Evolutionary conservation across 1,284 basidiomycete genomes (phyloP).

Genomic region (Gymnopus androsaceus): DNA sequence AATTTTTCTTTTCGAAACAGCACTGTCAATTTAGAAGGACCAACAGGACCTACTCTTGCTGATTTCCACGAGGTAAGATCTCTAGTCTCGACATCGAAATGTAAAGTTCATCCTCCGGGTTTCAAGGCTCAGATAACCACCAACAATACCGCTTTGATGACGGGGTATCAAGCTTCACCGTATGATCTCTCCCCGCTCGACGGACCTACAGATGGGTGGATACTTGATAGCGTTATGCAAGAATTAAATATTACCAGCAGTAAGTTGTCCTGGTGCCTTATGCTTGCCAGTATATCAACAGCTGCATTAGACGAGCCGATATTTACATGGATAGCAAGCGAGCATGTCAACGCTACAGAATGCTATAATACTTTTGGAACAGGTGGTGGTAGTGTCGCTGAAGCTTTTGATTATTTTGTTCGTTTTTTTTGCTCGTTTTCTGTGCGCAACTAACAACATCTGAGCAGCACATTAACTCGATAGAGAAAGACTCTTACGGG

Average conservation of each 20-base stretch:
- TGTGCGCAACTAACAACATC: not conserved
- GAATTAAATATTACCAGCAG: slow-evolving; percentile 13
- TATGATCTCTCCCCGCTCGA: slow-evolving; percentile 2
- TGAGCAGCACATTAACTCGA: slow-evolving; percentile 15
- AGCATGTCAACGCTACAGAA: slow-evolving; percentile 10
- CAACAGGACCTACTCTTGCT: slow-evolving; percentile 6
- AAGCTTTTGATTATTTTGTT: slow-evolving; percentile 14
- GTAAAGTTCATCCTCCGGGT: not conserved
- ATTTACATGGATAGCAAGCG: slow-evolving; percentile 12
- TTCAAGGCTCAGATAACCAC: slow-evolving; percentile 4
- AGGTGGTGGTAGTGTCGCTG: slow-evolving; percentile 1
- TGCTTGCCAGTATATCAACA: not conserved
- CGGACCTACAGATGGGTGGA: slow-evolving; percentile 12
- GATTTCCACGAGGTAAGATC: slow-evolving; percentile 14
- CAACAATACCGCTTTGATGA: slow-evolving; percentile 13
- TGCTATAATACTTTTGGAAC: slow-evolving; percentile 6
- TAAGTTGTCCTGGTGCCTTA: not conserved
- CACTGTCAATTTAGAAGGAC: slow-evolving; percentile 2
- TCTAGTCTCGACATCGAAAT: not conserved
- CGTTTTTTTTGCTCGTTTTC: not conserved
- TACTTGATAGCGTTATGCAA: slow-evolving; percentile 11
- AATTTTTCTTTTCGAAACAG: not conserved
- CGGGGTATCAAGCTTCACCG: not conserved
- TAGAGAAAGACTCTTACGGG: slow-evolving; percentile 11
- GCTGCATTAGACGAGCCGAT: not conserved